phyloP scores from a whole-genome alignment of 1,284 basidiomycete species.

The Golubevia pallescens region DNA sequence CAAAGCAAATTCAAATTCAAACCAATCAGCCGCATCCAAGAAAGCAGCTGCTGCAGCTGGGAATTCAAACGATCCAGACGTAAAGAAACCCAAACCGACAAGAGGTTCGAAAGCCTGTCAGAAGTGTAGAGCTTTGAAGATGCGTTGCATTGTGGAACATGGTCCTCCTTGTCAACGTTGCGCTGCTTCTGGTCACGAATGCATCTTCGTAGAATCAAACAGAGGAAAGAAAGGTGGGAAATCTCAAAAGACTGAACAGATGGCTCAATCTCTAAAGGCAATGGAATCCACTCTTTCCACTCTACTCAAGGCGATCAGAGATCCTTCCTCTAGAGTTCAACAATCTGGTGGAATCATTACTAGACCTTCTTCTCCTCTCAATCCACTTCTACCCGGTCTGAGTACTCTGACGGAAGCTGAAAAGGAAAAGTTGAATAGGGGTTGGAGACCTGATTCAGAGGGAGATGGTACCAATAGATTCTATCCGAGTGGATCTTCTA shows the following conservation, averaged over 20 bases:
- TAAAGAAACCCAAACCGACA: conserved; percentile 58
- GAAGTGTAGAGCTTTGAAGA: conserved; percentile 62
- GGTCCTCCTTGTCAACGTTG: conserved; percentile 60
- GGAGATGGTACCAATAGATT: too few species aligned
- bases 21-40: neutral
- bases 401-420: too few species aligned
- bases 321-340: conserved; percentile 34
- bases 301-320: conserved; percentile 48
- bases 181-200: conserved; percentile 49
- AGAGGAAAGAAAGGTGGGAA: conserved; percentile 60
- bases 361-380: conserved; percentile 23
- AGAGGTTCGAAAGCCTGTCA: conserved; percentile 60
- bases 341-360: conserved; percentile 34
- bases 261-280: conserved; percentile 57
- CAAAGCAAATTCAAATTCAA: neutral
- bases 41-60: too few species aligned
- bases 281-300: conserved; percentile 57
- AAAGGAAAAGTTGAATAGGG: too few species aligned
- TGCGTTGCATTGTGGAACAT: conserved; percentile 60
- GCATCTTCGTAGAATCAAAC: conserved; percentile 60
- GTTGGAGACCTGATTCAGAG: too few species aligned
- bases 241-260: conserved; percentile 48
- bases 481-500: too few species aligned
- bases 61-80: neutral
- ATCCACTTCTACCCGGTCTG: conserved; percentile 5